A percentile compares a stretch with the other conserved stretches of the same genome.
Evolutionary conservation across 305 asterid genomes (phyloP).

Genomic region (Euphrasia arctica): DNA sequence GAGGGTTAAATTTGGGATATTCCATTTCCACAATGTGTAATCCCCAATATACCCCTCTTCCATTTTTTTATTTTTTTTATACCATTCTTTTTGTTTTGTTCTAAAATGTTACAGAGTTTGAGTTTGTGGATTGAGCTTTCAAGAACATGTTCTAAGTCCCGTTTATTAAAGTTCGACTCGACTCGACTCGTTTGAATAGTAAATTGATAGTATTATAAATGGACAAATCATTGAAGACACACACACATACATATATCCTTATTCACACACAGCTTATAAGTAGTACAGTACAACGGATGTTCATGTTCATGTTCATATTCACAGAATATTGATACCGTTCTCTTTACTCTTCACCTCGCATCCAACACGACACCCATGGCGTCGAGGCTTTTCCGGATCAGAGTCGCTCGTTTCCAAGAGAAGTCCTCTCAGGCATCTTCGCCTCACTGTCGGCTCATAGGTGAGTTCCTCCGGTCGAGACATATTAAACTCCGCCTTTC

Average conservation of each 20-base stretch:
- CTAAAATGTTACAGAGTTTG: too few species aligned
- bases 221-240: too few species aligned
- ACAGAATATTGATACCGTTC: constrained; percentile 31
- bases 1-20: background rate
- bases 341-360: constrained; percentile 38
- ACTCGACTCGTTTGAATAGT: too few species aligned
- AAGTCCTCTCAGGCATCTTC: constrained; percentile 75
- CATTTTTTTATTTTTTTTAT: too few species aligned
- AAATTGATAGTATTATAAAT: too few species aligned
- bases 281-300: background rate
- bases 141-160: too few species aligned
- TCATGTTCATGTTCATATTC: constrained; percentile 20
- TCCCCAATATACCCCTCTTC: too few species aligned
- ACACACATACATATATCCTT: constrained; percentile 11
- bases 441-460: constrained; percentile 57
- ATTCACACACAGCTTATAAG: constrained; percentile 1
- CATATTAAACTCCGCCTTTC: constrained; percentile 42
- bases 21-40: too few species aligned
- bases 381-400: constrained; percentile 54
- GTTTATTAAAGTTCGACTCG: too few species aligned
- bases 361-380: constrained; percentile 70
- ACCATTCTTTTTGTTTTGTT: too few species aligned
- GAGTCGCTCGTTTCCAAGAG: constrained; percentile 68
- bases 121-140: too few species aligned
- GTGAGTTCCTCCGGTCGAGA: constrained; percentile 43